These are phyloP conservation scores for Caloboletus inedulis DNA, from an alignment of 1,284 basidiomycete species.

Conservation along the genomic window DNA sequence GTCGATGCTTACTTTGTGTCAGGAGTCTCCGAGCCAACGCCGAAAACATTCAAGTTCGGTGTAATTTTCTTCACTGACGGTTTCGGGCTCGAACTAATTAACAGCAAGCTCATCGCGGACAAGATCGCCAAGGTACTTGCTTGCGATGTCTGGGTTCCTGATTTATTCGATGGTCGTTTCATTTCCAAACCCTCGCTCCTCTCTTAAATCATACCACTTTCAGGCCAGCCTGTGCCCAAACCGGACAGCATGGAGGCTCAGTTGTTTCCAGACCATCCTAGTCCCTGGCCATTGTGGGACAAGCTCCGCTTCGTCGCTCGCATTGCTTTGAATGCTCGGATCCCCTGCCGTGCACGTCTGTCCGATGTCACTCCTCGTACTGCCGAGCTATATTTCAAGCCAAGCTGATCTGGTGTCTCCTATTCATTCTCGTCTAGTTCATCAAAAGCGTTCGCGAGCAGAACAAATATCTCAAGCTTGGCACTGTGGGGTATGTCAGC, in stretches of 20 bases:
- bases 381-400: slow-evolving; percentile 27
- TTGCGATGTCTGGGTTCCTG: slow-evolving; percentile 63
- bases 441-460: slow-evolving; percentile 31
- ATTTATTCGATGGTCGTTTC: slow-evolving; percentile 45
- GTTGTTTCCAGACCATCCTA: slow-evolving; percentile 40
- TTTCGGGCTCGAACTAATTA: slow-evolving; percentile 55
- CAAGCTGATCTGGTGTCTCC: background rate
- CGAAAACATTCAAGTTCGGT: slow-evolving; percentile 38
- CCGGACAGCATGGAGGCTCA: slow-evolving; percentile 34
- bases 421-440: slow-evolving; percentile 23
- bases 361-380: slow-evolving; percentile 39
- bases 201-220: background rate
- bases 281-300: slow-evolving; percentile 34
- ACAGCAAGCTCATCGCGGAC: slow-evolving; percentile 65
- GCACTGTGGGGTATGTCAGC: slow-evolving; percentile 41
- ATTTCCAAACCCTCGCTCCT: background rate
- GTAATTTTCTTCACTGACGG: slow-evolving; percentile 59
- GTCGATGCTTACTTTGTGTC: slow-evolving; percentile 42
- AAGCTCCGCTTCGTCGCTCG: slow-evolving; percentile 35
- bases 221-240: slow-evolving; percentile 44
- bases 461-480: slow-evolving; percentile 38
- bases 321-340: slow-evolving; percentile 31
- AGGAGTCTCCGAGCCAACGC: slow-evolving; percentile 19
- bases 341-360: slow-evolving; percentile 39
- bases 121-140: slow-evolving; percentile 47